Evolutionary conservation across 2,329 filamentous ascomycete species (phyloP).

Genomic region (Colletotrichum costaricense): DNA sequence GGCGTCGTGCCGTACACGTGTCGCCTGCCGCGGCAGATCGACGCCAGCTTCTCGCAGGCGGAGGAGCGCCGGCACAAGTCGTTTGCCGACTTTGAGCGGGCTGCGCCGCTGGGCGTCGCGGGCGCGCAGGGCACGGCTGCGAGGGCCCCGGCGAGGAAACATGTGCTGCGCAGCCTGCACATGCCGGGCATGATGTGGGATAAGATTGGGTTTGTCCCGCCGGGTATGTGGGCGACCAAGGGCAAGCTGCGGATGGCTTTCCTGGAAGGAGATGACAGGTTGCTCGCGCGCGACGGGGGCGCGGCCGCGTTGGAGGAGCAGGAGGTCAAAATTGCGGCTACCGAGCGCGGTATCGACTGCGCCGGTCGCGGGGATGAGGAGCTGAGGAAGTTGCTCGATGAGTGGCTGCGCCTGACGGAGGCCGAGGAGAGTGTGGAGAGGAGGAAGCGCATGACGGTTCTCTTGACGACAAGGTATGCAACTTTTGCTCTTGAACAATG

Average conservation of each 20-base stretch:
- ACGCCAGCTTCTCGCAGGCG: slow-evolving; percentile 63
- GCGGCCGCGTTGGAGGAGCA: slow-evolving; percentile 65
- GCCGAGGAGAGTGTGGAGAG: slow-evolving; percentile 49
- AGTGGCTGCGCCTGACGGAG: slow-evolving; percentile 61
- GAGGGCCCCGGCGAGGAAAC: slow-evolving; percentile 44
- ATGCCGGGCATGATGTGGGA: slow-evolving; percentile 63
- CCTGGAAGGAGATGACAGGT: slow-evolving; percentile 75
- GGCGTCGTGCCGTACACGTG: slow-evolving; percentile 83
- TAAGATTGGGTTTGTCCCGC: slow-evolving; percentile 58
- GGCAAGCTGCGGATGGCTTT: slow-evolving; percentile 69
- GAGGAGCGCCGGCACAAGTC: slow-evolving; percentile 63
- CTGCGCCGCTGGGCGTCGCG: slow-evolving; percentile 48
- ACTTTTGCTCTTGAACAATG: background rate
- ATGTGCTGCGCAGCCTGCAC: slow-evolving; percentile 56
- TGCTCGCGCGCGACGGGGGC: slow-evolving; percentile 74
- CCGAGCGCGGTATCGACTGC: slow-evolving; percentile 74
- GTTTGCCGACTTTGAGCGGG: slow-evolving; percentile 56
- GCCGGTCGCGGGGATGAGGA: slow-evolving; percentile 67
- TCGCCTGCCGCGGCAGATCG: slow-evolving; percentile 81
- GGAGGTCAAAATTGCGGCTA: slow-evolving; percentile 77
- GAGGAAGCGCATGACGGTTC: slow-evolving; percentile 50
- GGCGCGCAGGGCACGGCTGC: slow-evolving; percentile 37
- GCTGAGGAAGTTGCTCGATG: slow-evolving; percentile 57
- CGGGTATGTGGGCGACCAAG: slow-evolving; percentile 63
- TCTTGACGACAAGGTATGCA: slow-evolving; percentile 55